Evolutionary conservation across 2,329 filamentous ascomycete species (phyloP).

Genomic region (Lachnellula suecica): DNA sequence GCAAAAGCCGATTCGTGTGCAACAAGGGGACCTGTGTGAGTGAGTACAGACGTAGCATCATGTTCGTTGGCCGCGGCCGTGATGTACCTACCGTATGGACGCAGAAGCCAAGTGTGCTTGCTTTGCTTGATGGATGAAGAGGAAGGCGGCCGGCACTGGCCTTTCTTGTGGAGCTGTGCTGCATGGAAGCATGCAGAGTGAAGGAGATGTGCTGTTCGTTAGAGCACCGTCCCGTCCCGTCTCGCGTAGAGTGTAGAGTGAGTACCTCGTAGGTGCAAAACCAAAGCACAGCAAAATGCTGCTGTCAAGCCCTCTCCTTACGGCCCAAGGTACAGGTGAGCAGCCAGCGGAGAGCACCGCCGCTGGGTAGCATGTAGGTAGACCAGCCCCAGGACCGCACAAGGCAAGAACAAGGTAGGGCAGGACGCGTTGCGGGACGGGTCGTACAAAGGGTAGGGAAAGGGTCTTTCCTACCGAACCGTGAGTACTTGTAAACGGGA

Average conservation of each 20-base stretch:
- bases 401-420: too few species aligned
- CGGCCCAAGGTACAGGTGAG: background rate
- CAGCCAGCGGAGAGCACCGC: background rate
- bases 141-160: background rate
- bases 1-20: background rate
- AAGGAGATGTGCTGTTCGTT: background rate
- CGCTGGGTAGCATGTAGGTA: too few species aligned
- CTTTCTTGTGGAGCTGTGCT: background rate
- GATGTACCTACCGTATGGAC: too few species aligned
- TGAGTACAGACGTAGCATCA: background rate
- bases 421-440: background rate
- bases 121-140: background rate
- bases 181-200: slow-evolving; percentile 1
- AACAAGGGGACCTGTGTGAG: background rate
- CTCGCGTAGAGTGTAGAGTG: slow-evolving; percentile 2
- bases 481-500: background rate
- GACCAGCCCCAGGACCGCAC: too few species aligned
- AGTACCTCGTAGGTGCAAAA: background rate
- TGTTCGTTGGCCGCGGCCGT: background rate
- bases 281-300: too few species aligned
- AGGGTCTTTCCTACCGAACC: background rate
- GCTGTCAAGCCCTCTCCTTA: background rate
- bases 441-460: background rate
- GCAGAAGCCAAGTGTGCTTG: too few species aligned
- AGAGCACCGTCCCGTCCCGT: background rate